Base-by-base conservation (phyloP, 2,329 filamentous ascomycete species). In the Cryphonectria parasitica region DNA sequence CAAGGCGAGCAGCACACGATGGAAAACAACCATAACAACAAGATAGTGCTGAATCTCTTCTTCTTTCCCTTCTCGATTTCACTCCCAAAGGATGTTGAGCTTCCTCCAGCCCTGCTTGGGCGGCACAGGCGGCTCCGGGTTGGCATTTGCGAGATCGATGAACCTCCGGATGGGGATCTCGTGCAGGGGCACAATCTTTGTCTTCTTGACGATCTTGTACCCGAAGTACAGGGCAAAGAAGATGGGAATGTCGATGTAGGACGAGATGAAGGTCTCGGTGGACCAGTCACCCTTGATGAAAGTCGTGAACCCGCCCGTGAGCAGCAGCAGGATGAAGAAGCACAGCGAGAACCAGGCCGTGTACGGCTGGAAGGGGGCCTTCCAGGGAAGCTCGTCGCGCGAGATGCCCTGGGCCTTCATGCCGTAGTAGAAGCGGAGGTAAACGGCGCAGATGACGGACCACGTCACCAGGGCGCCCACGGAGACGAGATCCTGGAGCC, bases 401-500 rank as follows among this genome's bases (percentile, higher is more conserved):
- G 63, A 54, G 45, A 68, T 75, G 39, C 75, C 76, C 61, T 78
- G 77, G 2, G 73, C 49, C 8, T 66, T 69, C 77, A 77, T 78
- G 15, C 77, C 77, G 28, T 66, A 67, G 3, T 76, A 75, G 28
- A 78, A 72, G 2, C 77, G 74, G 43, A 78, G 56, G 56, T 79
- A 77, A 43, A 77, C 77, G 36, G 77, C 70, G 10, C 77, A 77
- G 36, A 79, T 75, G 60, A 82, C 75, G 2, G 77, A 76, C 77
- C 77, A 79, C 6, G 77, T 76, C 31, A 79, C 71, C 64, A 77
- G 78, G 0, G 77, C 77, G 1, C 77, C 77, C 2, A 75, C 75
- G 11, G 77, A 77, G 4, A 75, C 76, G 54, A 78, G 78, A 52
- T 73, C 75, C 66, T 78, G 66, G 7, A 79, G 66, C 31, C 78